Percentiles rank a stretch among this genome's conserved stretches.
Conservation (phyloP, 176 grass and related monocot species). For the Aechmea fasciata region DNA sequence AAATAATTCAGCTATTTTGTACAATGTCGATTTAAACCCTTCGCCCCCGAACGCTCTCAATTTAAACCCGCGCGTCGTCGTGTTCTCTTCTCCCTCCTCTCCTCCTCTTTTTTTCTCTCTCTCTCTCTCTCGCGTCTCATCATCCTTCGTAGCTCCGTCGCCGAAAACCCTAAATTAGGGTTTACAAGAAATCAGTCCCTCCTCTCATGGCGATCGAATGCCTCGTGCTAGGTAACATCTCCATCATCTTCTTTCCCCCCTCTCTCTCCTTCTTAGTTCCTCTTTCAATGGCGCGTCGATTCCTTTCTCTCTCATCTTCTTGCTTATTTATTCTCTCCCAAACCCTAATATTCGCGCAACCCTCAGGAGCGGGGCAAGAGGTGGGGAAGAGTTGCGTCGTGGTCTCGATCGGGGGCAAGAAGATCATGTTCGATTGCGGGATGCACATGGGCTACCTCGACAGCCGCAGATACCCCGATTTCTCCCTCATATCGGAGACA, state of each 20-base stretch:
- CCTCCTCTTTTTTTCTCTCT: neutral
- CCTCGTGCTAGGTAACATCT: constrained; percentile 55
- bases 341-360: neutral
- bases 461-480: constrained; percentile 57
- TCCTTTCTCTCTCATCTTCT: neutral
- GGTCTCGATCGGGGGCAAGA: constrained; percentile 60
- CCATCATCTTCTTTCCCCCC: neutral
- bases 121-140: neutral
- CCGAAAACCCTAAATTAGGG: neutral
- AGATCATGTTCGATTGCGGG: constrained; percentile 89
- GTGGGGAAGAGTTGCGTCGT: constrained; percentile 94
- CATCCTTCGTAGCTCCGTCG: neutral
- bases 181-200: neutral
- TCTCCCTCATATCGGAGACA: constrained; percentile 37
- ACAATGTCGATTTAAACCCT: too few species aligned
- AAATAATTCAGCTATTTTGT: too few species aligned
- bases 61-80: neutral
- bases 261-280: neutral
- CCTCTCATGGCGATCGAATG: constrained; percentile 72
- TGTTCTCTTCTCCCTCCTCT: neutral
- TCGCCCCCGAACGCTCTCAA: neutral
- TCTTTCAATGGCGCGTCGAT: neutral
- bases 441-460: constrained; percentile 93
- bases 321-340: neutral
- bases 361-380: constrained; percentile 74